Evolutionary conservation across 2,329 filamentous ascomycete species (phyloP).

Genomic region (Fusarium duplospermum): DNA sequence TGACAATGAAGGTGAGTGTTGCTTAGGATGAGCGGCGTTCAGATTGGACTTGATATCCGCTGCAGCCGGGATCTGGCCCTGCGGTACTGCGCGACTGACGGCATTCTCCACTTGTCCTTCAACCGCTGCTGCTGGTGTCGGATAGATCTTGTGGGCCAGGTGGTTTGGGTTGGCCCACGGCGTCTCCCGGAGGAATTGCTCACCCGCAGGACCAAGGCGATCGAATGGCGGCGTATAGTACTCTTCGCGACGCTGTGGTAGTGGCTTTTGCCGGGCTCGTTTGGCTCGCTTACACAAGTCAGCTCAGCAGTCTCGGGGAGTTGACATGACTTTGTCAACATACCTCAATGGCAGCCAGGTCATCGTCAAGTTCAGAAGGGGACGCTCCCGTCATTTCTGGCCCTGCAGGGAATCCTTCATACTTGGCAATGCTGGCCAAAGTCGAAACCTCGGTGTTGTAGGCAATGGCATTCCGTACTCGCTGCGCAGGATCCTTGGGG

Average conservation of each 20-base stretch:
- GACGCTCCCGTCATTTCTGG: slow-evolving; percentile 82
- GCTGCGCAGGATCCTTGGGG: slow-evolving; percentile 79
- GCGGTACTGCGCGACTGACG: slow-evolving; percentile 37
- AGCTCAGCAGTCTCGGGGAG: slow-evolving; percentile 38
- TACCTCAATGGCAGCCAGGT: slow-evolving; percentile 90
- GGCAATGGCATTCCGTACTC: slow-evolving; percentile 85
- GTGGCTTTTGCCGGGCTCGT: slow-evolving; percentile 52
- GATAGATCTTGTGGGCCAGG: slow-evolving; percentile 69
- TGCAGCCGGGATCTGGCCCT: slow-evolving; percentile 24
- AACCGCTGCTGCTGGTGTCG: slow-evolving; percentile 42
- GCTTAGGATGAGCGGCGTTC: slow-evolving; percentile 39
- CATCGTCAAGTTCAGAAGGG: slow-evolving; percentile 81
- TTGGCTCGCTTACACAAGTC: slow-evolving; percentile 48
- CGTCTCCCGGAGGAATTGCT: slow-evolving; percentile 89
- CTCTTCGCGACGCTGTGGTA: slow-evolving; percentile 58
- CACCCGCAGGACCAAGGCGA: slow-evolving; percentile 75
- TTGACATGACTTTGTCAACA: slow-evolving; percentile 29
- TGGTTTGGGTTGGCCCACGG: slow-evolving; percentile 94
- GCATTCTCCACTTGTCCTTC: slow-evolving; percentile 21
- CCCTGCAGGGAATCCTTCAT: slow-evolving; percentile 96
- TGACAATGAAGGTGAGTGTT: slow-evolving; percentile 44
- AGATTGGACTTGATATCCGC: slow-evolving; percentile 40
- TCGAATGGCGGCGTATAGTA: slow-evolving; percentile 61
- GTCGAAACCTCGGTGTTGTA: slow-evolving; percentile 97
- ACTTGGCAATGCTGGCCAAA: slow-evolving; percentile 89